These are phyloP conservation scores for Calocybe gambosa DNA, from an alignment of 1,284 basidiomycete species.

Conservation along the genomic window DNA sequence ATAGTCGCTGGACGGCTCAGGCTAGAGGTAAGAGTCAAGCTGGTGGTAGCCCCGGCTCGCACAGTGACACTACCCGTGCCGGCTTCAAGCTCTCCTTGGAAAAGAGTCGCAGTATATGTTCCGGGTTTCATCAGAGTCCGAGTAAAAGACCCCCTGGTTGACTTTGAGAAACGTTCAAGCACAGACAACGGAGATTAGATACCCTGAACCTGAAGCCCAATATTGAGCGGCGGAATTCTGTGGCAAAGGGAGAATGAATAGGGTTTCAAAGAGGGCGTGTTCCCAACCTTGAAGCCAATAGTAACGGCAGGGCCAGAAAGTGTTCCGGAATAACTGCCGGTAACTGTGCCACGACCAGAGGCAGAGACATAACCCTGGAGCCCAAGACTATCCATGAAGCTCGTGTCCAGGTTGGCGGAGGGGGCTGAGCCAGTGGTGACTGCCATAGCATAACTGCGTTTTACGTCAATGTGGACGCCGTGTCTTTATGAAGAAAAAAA, in stretches of 20 bases:
- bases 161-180: not conserved
- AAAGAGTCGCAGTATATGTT: conserved; percentile 37
- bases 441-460: conserved; percentile 32
- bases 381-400: conserved; percentile 38
- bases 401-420: conserved; percentile 35
- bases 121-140: conserved; percentile 45
- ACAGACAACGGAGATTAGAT: not conserved
- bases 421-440: conserved; percentile 38
- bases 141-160: conserved; percentile 33
- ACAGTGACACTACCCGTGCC: conserved; percentile 38
- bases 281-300: conserved; percentile 35
- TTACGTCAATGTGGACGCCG: not conserved
- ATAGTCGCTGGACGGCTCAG: conserved; percentile 30
- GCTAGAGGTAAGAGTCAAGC: conserved; percentile 26
- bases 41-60: conserved; percentile 31
- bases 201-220: conserved; percentile 37
- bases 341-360: conserved; percentile 38
- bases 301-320: conserved; percentile 34
- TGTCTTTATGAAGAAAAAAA: not conserved
- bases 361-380: conserved; percentile 38
- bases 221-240: conserved; percentile 41
- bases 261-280: not conserved
- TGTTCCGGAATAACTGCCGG: conserved; percentile 38
- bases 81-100: conserved; percentile 39
- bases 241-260: not conserved